Base-by-base conservation (phyloP, 805 yeast genomes). In the Blastobotrys chiropterorum region DNA sequence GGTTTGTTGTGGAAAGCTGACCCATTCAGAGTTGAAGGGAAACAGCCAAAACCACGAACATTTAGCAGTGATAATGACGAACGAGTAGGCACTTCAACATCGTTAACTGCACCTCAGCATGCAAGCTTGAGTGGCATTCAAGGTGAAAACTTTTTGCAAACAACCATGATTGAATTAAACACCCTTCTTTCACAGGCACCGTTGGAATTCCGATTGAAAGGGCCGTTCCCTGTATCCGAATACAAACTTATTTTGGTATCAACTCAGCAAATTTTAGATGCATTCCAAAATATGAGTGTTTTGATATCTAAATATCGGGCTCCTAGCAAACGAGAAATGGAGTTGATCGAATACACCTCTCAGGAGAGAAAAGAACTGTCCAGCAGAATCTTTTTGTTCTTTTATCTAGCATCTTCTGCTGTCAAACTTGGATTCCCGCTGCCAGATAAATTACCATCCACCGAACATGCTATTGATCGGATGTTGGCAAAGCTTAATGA, bases 1-100 rank as follows among this genome's bases (percentile, higher is more conserved):
- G 96, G 96, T 1, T 75, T 88, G 19, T 75, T 82, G 6, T 87
- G 95, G 95, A 83, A 83, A 58, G 71, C 82, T 47, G 92, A 86
- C 57, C 89, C 90, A 1, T 77, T 74, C 44, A 53, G 49, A 38
- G 45, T 47, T 30, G 34, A 40, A 43, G 30, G 47, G 38, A 6
- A n/a, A 26, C 42, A 51, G 15, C 54, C 52, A 4, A 47, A 34
- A 6, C 56, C 59, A 7, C 45, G 52, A 30, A 46, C 26, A 4
- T 30, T 7, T 22, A 30, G 14, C 11, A n/a, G n/a, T n/a, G n/a
- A n/a, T 44, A 14, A 26, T 11, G 34, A 11, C 34, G 34, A 26
- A 26, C 11, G 34, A 26, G 11, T 6, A 26, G 8, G 34, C 34
- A 26, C 34, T 26, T 26, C 34, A 6, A 26, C 34, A 26, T 26